Conservation (phyloP, 495 filamentous ascomycete species). For the Daldinia grandis region DNA sequence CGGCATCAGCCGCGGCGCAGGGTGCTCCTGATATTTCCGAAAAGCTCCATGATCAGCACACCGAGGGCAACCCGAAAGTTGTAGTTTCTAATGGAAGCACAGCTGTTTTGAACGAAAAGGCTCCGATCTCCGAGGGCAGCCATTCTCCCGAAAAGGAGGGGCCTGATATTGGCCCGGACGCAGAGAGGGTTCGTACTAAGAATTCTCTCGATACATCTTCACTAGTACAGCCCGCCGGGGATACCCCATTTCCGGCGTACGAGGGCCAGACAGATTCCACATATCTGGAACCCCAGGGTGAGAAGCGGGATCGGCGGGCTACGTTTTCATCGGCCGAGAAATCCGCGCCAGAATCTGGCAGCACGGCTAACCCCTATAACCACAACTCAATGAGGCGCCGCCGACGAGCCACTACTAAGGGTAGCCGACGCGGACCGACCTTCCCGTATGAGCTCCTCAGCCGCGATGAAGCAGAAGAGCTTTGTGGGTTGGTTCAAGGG, state of each 20-base stretch:
- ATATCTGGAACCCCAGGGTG: slow-evolving; percentile 38
- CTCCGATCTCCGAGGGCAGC: neutral
- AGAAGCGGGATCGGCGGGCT: slow-evolving; percentile 52
- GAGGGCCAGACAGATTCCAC: slow-evolving; percentile 34
- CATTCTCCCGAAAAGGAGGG: slow-evolving; percentile 20
- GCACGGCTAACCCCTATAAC: slow-evolving; percentile 38
- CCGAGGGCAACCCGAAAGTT: slow-evolving; percentile 47
- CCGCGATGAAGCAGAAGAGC: slow-evolving; percentile 76
- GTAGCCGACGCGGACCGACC: slow-evolving; percentile 67
- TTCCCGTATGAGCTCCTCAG: slow-evolving; percentile 81
- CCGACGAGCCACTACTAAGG: slow-evolving; percentile 79
- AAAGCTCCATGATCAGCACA: slow-evolving; percentile 42
- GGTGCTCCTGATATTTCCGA: slow-evolving; percentile 42
- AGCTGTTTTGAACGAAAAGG: slow-evolving; percentile 47
- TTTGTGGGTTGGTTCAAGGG: slow-evolving; percentile 85
- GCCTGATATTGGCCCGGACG: slow-evolving; percentile 20
- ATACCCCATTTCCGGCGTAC: slow-evolving; percentile 45
- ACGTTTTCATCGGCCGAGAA: slow-evolving; percentile 57
- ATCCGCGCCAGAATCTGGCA: slow-evolving; percentile 45
- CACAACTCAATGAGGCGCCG: slow-evolving; percentile 57
- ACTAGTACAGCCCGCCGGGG: slow-evolving; percentile 38
- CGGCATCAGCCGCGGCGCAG: slow-evolving; percentile 29
- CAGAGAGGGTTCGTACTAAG: slow-evolving; percentile 33
- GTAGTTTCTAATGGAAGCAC: slow-evolving; percentile 44
- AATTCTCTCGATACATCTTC: slow-evolving; percentile 40